A percentile compares a stretch with the other conserved stretches of the same genome.
These are phyloP conservation scores for Cenchrus purpureus DNA, from an alignment of 176 grass and related monocot species.

Conservation along the genomic window DNA sequence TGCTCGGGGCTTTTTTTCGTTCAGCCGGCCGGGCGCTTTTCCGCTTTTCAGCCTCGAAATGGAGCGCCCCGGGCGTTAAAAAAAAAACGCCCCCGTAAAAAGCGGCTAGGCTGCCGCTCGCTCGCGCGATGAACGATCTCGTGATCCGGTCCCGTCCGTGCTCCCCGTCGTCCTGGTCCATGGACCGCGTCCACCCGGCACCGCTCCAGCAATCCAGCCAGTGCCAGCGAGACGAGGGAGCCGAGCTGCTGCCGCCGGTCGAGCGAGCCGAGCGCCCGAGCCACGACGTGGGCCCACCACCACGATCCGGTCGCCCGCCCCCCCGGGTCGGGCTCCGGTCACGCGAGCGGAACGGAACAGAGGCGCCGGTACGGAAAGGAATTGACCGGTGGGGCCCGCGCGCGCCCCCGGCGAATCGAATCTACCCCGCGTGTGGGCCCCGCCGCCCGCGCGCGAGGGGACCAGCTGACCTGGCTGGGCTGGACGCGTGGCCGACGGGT, in stretches of 20 bases:
- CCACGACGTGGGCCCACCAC: too few relatives aligned
- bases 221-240: too few relatives aligned
- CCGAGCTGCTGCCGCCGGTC: background rate
- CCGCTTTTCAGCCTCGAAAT: slow-evolving; percentile 2
- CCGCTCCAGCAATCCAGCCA: too few relatives aligned
- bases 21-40: background rate
- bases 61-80: background rate
- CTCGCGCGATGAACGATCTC: background rate
- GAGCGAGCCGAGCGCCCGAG: background rate
- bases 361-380: background rate
- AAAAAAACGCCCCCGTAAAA: background rate
- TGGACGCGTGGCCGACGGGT: background rate
- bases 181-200: slow-evolving; percentile 14
- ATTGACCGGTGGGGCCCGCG: slow-evolving; percentile 35
- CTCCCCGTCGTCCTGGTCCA: background rate
- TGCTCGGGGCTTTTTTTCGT: background rate
- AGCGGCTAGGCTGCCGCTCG: background rate
- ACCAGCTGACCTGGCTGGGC: background rate
- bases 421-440: slow-evolving; percentile 13
- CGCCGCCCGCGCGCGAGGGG: background rate
- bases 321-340: background rate
- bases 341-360: background rate
- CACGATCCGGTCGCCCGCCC: too few relatives aligned
- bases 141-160: background rate
- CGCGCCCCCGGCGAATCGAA: slow-evolving; percentile 10